Base-by-base conservation (phyloP, 1,284 basidiomycete genomes). In the Thecaphora thlaspeos region DNA sequence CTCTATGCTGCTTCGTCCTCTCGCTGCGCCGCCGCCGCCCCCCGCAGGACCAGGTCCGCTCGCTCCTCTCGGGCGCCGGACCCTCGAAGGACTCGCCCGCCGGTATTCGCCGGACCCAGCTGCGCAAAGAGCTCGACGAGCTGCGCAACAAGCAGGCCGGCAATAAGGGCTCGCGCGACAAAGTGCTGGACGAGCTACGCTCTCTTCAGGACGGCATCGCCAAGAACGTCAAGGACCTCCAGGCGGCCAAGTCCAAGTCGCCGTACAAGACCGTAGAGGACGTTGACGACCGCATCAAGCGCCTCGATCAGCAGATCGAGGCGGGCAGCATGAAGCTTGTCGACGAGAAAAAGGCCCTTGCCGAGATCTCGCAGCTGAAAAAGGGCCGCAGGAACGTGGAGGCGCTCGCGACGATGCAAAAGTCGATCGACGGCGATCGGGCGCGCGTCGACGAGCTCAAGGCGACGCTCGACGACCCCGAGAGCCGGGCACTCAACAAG, bases 281-380 rank as follows among this genome's bases (percentile, higher is more conserved):
- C 50, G 84, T 97, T 47, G 93, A 98, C 72, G 82, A 84, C 41
- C 88, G 88, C 58, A 88, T 97, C 79, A 32, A 50, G 32, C 60
- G 69, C 92, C 71, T 89, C 93, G 60, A 87, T 84, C 71, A 61
- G 26, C 88, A 92, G 77, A 87, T 99, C 56, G 94, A 97, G 76
- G 88, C 89, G 10, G 95, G 94, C 21, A 85, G 78, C 61, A 84
- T 98, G 84, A 96, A 92, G 79, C 84, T 98, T 51, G 92, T 88
- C 36, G 94, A 96, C 51, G 95, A 98, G 81, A 97, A 96, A 81
- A 87, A 90, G 64, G 90, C 93, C 5, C 83, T 99, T 19, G 84
- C 86, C 68, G 94, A 98, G 74, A 95, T 99, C 69, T 75, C 68
- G 47, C 89, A 92, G 78, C 65, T 76, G 24, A 81, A 83, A 46